These are phyloP conservation scores for Zizania palustris DNA, from an alignment of 202 grass and related monocot species.

Conservation along the genomic window DNA sequence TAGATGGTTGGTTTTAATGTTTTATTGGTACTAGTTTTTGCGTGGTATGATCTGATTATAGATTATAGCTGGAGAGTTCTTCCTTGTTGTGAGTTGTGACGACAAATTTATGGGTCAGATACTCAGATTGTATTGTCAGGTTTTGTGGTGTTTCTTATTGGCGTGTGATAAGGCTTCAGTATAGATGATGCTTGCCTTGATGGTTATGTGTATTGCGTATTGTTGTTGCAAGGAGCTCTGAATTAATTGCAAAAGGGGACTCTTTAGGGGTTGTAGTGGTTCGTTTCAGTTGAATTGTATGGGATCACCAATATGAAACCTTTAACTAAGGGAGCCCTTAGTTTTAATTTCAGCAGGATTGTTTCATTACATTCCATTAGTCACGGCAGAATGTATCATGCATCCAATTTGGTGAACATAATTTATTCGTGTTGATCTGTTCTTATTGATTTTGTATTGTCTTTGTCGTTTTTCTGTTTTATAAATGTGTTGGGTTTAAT, in stretches of 20 bases:
- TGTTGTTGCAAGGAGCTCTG: neutral
- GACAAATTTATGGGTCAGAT: neutral
- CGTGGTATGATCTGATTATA: neutral
- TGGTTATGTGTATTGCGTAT: neutral
- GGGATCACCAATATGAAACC: neutral
- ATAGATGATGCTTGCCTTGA: neutral
- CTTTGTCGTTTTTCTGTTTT: neutral
- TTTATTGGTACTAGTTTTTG: neutral
- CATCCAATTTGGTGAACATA: neutral
- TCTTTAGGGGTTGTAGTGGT: neutral
- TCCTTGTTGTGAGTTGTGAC: neutral
- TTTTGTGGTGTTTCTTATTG: neutral
- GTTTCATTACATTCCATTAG: neutral
- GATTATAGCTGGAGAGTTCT: neutral
- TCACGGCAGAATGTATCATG: neutral
- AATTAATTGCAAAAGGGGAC: neutral
- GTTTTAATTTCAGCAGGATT: neutral
- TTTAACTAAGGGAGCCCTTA: neutral
- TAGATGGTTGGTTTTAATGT: neutral
- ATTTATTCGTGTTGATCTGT: conserved; percentile 3
- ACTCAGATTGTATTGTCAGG: neutral
- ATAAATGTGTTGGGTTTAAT: neutral
- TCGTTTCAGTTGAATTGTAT: neutral
- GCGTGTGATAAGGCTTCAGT: neutral
- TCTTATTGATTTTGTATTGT: neutral